phyloP scores from a whole-genome alignment of 2,329 filamentous ascomycete species.

The Fusarium aywerte region DNA sequence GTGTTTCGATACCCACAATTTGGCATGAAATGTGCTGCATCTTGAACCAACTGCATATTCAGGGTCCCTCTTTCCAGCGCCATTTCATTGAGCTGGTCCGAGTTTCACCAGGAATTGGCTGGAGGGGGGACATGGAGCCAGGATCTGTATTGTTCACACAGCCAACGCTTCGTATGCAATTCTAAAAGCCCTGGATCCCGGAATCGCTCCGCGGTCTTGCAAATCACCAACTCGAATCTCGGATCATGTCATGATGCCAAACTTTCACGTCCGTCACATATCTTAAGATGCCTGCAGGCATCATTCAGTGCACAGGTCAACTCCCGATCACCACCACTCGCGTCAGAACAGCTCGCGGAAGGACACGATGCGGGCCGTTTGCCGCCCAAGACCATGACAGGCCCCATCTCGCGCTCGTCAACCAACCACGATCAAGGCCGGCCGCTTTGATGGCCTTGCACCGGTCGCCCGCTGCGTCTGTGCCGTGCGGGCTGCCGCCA shows the following conservation, averaged over 20 bases:
- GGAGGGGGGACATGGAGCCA: background rate
- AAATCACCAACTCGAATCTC: constrained; percentile 24
- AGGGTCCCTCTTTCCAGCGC: constrained; percentile 28
- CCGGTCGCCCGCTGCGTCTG: constrained; percentile 34
- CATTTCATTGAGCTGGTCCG: constrained; percentile 22
- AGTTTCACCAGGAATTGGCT: constrained; percentile 10
- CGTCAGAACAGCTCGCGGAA: constrained; percentile 29
- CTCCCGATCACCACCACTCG: constrained; percentile 11
- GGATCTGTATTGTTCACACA: constrained; percentile 24
- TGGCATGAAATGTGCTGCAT: constrained; percentile 19
- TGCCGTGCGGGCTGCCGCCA: constrained; percentile 37
- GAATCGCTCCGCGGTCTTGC: constrained; percentile 21
- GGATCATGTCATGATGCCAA: constrained; percentile 37
- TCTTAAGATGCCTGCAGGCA: constrained; percentile 9
- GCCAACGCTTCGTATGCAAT: constrained; percentile 26
- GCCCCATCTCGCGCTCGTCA: constrained; percentile 33
- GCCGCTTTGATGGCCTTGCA: constrained; percentile 31
- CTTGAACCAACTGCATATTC: constrained; percentile 45
- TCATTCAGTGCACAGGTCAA: constrained; percentile 7
- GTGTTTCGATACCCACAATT: constrained; percentile 30
- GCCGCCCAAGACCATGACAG: constrained; percentile 32
- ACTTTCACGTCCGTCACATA: constrained; percentile 2
- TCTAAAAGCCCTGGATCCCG: constrained; percentile 18
- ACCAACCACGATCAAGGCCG: constrained; percentile 31
- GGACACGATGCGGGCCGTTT: constrained; percentile 38